Evolutionary conservation across 768 basidiomycete species (phyloP), one percentile per base, ranked within the genome.

Genomic region (Russula compacta): DNA sequence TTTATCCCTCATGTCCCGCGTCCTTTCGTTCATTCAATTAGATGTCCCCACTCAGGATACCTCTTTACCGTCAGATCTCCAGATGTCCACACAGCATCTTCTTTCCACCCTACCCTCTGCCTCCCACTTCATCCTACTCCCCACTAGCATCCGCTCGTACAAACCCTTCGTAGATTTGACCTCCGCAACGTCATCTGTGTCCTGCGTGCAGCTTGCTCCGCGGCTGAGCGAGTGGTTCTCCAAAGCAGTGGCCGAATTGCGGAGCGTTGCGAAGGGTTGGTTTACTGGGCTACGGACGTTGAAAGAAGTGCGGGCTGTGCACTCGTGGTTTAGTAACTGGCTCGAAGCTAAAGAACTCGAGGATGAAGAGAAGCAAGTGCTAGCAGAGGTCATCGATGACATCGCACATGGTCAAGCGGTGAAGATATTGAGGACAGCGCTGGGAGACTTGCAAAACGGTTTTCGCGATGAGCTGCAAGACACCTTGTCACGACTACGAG

Each of bases 121-220:
- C 0, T 83, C 87, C 29, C 89, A 93, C 64, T 83, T 94, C 63
- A 80, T 85, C 15, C 79, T 91, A 56, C 79, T 98, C 0, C 92
- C 93, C 0, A 68, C 77, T 1, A 80, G 76, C 60, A 80, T 98
- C 61, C 81, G 80, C 65, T 79, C 81, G 5, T 97, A 94, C 72
- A 89, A 85, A 67, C 94, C 94, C 9, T 95, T 90, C 71, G 81
- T 95, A 62, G 87, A 93, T 67, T 73, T 85, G 6, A 74, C 78
- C 9, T 83, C 89, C 0, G 71, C 82, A 0, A 81, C 83, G 4
- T 77, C 83, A 17, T 75, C 76, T 3, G 71, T 85, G 24, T 71
- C 80, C 4, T 76, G 75, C 47, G 66, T 71, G 1, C 70, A 75
- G 29, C 73, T 88, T 51, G 64, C 70, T 19, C 70, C 75, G 17